Evolutionary conservation across 306 rosid species (phyloP).

Genomic region (Dalbergia cochinchinensis): DNA sequence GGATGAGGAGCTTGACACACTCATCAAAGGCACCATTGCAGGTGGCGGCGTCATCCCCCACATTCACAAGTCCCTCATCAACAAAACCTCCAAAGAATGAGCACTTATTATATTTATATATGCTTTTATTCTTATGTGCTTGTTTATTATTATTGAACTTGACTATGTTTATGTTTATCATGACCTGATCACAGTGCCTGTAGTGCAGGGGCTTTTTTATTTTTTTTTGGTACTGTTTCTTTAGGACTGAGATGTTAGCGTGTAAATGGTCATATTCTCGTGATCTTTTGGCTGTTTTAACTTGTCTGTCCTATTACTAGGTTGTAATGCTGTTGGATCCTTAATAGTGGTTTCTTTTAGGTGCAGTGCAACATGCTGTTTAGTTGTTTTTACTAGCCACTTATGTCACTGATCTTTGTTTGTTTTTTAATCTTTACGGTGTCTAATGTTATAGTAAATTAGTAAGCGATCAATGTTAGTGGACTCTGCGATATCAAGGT

Average conservation of each 20-base stretch:
- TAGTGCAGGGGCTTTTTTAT: slow-evolving; percentile 7
- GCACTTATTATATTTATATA: neutral
- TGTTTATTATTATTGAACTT: neutral
- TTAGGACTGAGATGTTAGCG: slow-evolving; percentile 9
- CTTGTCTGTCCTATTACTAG: neutral
- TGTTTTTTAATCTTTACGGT: neutral
- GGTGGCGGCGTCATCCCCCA: slow-evolving; percentile 82
- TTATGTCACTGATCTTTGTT: neutral
- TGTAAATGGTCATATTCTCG: slow-evolving; percentile 42
- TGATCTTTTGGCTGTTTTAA: neutral
- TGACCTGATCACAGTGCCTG: slow-evolving; percentile 22
- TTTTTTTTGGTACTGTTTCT: neutral
- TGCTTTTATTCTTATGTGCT: neutral
- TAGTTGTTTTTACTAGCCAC: neutral
- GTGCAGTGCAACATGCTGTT: neutral
- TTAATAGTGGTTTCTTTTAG: slow-evolving; percentile 15
- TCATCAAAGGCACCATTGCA: slow-evolving; percentile 91
- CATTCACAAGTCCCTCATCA: slow-evolving; percentile 56
- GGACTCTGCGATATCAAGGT: too few relatives aligned
- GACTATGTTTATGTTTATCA: slow-evolving; percentile 17
- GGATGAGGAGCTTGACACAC: slow-evolving; percentile 90
- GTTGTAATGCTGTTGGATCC: slow-evolving; percentile 29
- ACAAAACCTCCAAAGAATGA: slow-evolving; percentile 57
- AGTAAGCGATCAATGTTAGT: too few relatives aligned
- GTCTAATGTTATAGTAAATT: too few relatives aligned